Base-by-base conservation (phyloP, 176 grass and related monocot species). In the Ensete glaucum region DNA sequence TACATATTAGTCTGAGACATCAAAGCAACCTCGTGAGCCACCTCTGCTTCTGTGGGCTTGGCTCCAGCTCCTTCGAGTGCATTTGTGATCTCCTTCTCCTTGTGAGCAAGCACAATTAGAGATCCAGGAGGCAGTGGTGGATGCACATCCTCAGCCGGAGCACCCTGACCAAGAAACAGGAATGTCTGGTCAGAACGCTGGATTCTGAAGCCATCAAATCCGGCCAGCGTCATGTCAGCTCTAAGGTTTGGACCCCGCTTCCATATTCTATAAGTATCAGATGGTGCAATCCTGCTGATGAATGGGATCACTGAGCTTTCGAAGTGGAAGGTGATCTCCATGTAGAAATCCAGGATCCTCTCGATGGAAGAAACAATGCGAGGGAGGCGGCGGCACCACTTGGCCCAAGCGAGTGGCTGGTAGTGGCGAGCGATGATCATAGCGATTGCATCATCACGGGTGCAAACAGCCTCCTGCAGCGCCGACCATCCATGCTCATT, bases 1-100 rank as follows among this genome's bases (percentile, higher is more conserved):
- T 94, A 99, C 95, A 99, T 99, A 48, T 99, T 99, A 12, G 95
- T 99, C 82, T 94, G 89, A 8, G 90, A 93, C 95, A 99, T 99
- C 53, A 94, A 34, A 1, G 90, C 80, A 51, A 99, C 95, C 84
- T 99, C 95, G 58, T 94, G 95, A 1, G 90, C 88, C 3, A 99
- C 95, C 88, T 99, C 95, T 0, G 84, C 66, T 76, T 99, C 95
- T 0, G 95, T 89, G 0, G 95, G 95, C 62, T 93, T 86, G 59
- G 89, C 90, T 2, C 95, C 95, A 0, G 95, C 95, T 11, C 95
- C 95, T 82, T 99, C 95, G 16, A 99, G 57, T 16, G 95, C 88
- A 54, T 94, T 88, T 0, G 95, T 99, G 17, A 99, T 99, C 84
- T 99, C 95, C 59, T 91, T 99, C 52, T 99, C 95, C 86, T 94